Evolutionary conservation across 148 eudicot genomes (phyloP).

Genomic region (Cornus controversa): DNA sequence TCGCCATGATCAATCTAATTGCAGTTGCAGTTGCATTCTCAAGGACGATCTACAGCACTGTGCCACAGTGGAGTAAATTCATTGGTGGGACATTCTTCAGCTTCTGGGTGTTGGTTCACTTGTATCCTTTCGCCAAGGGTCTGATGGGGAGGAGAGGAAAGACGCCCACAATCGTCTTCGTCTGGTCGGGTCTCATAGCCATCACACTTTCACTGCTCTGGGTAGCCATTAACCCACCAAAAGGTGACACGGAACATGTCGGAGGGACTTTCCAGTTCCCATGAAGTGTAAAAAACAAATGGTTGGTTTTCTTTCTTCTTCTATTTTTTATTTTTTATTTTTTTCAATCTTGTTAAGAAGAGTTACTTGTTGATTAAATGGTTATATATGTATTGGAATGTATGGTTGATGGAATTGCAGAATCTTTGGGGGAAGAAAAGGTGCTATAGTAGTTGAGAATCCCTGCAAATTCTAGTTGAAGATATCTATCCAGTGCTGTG

Average conservation of each 20-base stretch:
- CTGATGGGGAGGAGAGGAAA: conserved; percentile 33
- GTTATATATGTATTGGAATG: no score
- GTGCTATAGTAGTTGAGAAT: no score
- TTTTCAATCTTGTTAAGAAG: not conserved
- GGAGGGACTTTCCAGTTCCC: conserved; percentile 21
- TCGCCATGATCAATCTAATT: conserved; percentile 73
- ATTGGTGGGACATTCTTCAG: conserved; percentile 30
- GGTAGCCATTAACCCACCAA: conserved; percentile 21
- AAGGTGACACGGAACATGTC: not conserved
- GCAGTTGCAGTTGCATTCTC: conserved; percentile 61
- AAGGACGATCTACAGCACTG: conserved; percentile 38
- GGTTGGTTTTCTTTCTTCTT: not conserved
- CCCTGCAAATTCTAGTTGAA: no score
- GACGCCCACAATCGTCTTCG: conserved; percentile 31
- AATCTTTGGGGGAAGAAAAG: no score
- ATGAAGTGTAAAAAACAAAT: not conserved
- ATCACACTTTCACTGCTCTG: conserved; percentile 27
- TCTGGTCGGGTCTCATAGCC: conserved; percentile 33
- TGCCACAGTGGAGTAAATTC: conserved; percentile 75
- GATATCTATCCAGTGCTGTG: no score
- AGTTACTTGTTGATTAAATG: no score
- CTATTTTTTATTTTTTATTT: not conserved
- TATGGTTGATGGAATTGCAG: no score
- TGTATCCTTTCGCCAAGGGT: conserved; percentile 35
- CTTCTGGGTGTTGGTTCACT: conserved; percentile 29